Evolutionary conservation across 306 rosid genomes (phyloP).

Genomic region (Citrullus amarus): DNA sequence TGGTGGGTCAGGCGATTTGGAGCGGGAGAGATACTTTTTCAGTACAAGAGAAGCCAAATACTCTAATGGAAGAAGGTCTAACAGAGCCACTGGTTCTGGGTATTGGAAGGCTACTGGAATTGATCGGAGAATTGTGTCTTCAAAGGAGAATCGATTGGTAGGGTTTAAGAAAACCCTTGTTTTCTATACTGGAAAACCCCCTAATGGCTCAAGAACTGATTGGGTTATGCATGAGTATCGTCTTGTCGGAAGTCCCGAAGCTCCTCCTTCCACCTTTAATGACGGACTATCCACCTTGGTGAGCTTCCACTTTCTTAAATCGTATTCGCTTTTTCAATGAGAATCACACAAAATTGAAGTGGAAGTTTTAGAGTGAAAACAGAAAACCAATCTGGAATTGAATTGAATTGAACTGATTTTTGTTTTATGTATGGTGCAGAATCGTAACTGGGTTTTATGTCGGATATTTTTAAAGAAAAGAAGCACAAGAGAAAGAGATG

Average conservation of each 20-base stretch:
- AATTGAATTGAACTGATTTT: background rate
- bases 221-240: slow-evolving; percentile 14
- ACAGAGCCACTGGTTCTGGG: slow-evolving; percentile 66
- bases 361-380: background rate
- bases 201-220: background rate
- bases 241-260: background rate
- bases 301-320: background rate
- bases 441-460: background rate
- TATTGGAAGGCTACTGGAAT: slow-evolving; percentile 64
- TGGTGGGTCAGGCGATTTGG: slow-evolving; percentile 14
- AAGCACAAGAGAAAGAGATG: background rate
- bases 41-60: slow-evolving; percentile 50
- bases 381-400: background rate
- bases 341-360: background rate
- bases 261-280: background rate
- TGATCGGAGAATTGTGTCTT: slow-evolving; percentile 15
- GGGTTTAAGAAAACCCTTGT: slow-evolving; percentile 5
- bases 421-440: background rate
- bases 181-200: background rate
- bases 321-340: too few relatives aligned
- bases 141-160: background rate
- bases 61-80: slow-evolving; percentile 56
- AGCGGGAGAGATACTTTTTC: slow-evolving; percentile 68
- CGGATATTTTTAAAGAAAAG: slow-evolving; percentile 3
- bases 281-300: background rate